Base-by-base conservation (phyloP, 2,329 filamentous ascomycete species). In the Penicillium verrucosum region DNA sequence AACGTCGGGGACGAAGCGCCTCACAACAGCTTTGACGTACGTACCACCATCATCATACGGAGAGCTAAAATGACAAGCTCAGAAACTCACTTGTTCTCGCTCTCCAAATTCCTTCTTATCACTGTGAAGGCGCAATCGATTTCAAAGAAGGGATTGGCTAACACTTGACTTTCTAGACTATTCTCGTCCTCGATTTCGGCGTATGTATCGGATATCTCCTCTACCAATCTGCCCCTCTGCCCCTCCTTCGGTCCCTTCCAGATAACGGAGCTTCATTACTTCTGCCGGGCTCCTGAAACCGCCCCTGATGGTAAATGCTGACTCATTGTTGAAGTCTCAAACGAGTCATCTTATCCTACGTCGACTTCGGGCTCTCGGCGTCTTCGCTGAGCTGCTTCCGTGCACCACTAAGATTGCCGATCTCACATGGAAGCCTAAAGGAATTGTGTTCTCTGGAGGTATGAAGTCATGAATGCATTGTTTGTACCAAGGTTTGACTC, bases 361-460 rank as follows among this genome's bases (percentile, higher is more conserved):
- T 12, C 85, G 90, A 34, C 82, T 95, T 29, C 84, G 91, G 65
- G 85, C 89, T 66, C 82, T 95, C 75, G 88, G 88, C 78, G 83
- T 95, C 73, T 96, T 89, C 80, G 86, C 86, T 60, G 92, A 96
- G 78, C 89, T 96, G 87, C 85, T 95, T 42, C 89, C 89, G 23
- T 96, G 92, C 56, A 95, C 88, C 44, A 86, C 89, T 68, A 93
- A 93, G 79, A 76, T 95, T 23, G 78, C 84, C 7, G 89, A 94
- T 54, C 82, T 96, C 34, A 72, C 80, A 45, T 96, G 84, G 80
- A 91, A 86, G 70, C 93, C 93, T 21, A 89, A 88, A 70, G 93
- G 92, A 65, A 86, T 97, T 62, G 89, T 96, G 55, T 78, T 92
- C 10, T 89, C 85, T 9, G 89, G 88, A 60, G 63, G 62, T 63